Evolutionary conservation across 306 rosid species (phyloP).

Genomic region (Hylodesmum podocarpum): DNA sequence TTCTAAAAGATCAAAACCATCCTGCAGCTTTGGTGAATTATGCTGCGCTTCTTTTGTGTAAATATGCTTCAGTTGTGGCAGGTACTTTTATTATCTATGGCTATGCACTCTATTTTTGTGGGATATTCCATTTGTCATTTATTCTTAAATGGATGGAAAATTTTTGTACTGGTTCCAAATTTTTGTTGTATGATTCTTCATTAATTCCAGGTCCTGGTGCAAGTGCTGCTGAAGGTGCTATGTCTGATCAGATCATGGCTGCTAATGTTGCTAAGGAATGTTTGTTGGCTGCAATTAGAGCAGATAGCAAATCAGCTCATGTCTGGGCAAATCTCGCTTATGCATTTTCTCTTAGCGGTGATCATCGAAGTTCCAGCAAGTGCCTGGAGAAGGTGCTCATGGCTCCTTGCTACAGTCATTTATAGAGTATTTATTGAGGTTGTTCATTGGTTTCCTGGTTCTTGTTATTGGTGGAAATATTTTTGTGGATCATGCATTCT

Average conservation of each 20-base stretch:
- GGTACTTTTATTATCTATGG: conserved; percentile 46
- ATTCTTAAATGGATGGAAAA: conserved; percentile 21
- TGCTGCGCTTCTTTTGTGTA: conserved; percentile 78
- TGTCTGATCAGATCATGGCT: conserved; percentile 56
- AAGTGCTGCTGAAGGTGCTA: conserved; percentile 65
- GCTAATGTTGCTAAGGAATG: conserved; percentile 87
- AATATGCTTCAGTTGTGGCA: conserved; percentile 79
- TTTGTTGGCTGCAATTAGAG: conserved; percentile 75
- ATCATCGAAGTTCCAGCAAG: conserved; percentile 88
- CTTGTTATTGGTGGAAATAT: conserved; percentile 34
- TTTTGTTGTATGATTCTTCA: conserved; percentile 1
- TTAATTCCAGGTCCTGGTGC: conserved; percentile 86
- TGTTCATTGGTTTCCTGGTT: conserved; percentile 52
- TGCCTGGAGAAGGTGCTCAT: conserved; percentile 95
- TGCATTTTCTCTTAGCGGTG: conserved; percentile 73
- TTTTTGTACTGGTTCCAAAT: conserved; percentile 6
- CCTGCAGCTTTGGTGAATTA: conserved; percentile 92
- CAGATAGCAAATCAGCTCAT: conserved; percentile 89
- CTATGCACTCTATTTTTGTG: conserved; percentile 20
- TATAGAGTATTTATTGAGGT: conserved; percentile 48
- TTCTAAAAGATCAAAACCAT: conserved; percentile 92
- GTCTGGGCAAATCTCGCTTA: conserved; percentile 88
- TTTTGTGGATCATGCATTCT: not conserved
- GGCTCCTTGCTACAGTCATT: conserved; percentile 56
- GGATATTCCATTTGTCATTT: conserved; percentile 4